Base-by-base conservation (phyloP, 75 land plant genomes). In the Picea sitchensis region DNA sequence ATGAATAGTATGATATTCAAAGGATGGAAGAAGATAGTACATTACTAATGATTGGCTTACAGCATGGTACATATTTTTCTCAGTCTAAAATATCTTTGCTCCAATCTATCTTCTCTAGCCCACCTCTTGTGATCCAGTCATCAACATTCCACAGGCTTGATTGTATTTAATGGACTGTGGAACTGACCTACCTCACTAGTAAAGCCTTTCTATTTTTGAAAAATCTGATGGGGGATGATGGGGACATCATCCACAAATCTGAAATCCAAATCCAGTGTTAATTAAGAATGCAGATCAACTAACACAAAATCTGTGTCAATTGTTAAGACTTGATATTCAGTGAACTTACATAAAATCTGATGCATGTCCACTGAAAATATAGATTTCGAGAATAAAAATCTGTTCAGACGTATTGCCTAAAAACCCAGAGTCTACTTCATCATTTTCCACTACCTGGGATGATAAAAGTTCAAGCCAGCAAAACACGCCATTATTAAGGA, bases 121-220 rank as follows among this genome's bases (percentile, higher is more conserved):
- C 91, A 13, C 90, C 91, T n/a, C 84, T 59, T 15, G 91, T 89
- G 2, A 90, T 90, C 91, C 91, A 90, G 56, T 83, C 76, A 31
- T 88, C 91, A n/a, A 85, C 91, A 71, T 90, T 88, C 91, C 91
- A 90, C 30, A 88, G 54, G 84, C 91, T 88, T 30, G 84, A 77
- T 78, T 88, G 85, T 54, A 90, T 75, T 59, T 80, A 87, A 90
- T 88, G 32, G 91, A 90, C 76, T 88, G 80, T 81, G 80, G 73
- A 77, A 80, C 14, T 87, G 90, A 76, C 26, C 26, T 72, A 90
- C 6, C 88, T 54, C 59, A 88, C 91, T 21, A 85, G 85, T 59
- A 88, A 57, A 17, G 80, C 84, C 67, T 69, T 74, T 82, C 79
- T 88, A 87, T 90, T 90, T 75, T 82, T 79, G 83, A 82, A 90